phyloP scores from a whole-genome alignment of 768 basidiomycete species.

The Rhodosporidiobolus odoratus region DNA sequence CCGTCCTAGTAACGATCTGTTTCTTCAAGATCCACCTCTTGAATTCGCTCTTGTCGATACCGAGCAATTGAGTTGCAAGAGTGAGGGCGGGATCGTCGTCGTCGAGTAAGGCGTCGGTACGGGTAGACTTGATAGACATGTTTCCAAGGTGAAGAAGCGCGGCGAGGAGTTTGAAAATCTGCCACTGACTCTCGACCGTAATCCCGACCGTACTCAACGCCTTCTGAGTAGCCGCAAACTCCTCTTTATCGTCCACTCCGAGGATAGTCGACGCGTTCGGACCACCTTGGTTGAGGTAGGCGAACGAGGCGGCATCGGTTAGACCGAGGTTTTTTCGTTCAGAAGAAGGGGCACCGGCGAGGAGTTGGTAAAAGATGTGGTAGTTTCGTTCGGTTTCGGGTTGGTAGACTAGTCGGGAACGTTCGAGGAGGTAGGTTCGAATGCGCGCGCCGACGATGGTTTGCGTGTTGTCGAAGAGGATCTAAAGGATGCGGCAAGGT shows the following conservation, averaged over 20 bases:
- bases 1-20: slow-evolving; percentile 85
- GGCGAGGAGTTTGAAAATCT: slow-evolving; percentile 84
- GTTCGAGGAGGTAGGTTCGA: slow-evolving; percentile 93
- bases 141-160: slow-evolving; percentile 96
- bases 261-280: slow-evolving; percentile 74
- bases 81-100: slow-evolving; percentile 74
- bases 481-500: too few species aligned
- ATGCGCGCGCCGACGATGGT: slow-evolving; percentile 99
- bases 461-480: slow-evolving; percentile 90
- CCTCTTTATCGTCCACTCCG: slow-evolving; percentile 93
- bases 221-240: slow-evolving; percentile 87
- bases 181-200: slow-evolving; percentile 94
- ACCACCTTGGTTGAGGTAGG: slow-evolving; percentile 89
- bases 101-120: slow-evolving; percentile 76
- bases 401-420: slow-evolving; percentile 95
- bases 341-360: slow-evolving; percentile 88
- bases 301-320: slow-evolving; percentile 81
- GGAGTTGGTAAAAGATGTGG: slow-evolving; percentile 99
- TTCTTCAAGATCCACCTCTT: slow-evolving; percentile 99
- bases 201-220: slow-evolving; percentile 96
- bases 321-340: slow-evolving; percentile 92
- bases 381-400: slow-evolving; percentile 96
- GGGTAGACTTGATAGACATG: slow-evolving; percentile 74
- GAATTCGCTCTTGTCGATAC: slow-evolving; percentile 83
- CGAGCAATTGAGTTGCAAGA: slow-evolving; percentile 80